These are phyloP conservation scores for Diophrys sp. DNA, from an alignment of 73 alveolate species.

Conservation along the genomic window DNA sequence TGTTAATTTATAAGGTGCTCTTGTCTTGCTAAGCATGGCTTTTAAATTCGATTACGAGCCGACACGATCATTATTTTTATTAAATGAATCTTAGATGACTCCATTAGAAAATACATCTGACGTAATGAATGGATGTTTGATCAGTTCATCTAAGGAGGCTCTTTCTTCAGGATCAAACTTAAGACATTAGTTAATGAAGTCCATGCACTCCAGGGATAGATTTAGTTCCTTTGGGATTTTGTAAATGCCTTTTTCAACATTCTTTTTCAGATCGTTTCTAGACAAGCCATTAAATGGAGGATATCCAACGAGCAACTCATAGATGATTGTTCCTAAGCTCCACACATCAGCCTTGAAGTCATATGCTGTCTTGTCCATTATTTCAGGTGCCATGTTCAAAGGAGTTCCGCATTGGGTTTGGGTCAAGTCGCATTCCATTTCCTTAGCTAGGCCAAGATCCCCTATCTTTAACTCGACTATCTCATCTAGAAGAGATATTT, in stretches of 20 bases:
- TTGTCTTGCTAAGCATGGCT: neutral
- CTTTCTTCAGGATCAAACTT: slow-evolving; percentile 27
- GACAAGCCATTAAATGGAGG: slow-evolving; percentile 42
- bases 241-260: slow-evolving; percentile 19
- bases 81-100: neutral
- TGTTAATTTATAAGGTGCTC: neutral
- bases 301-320: slow-evolving; percentile 44
- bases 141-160: slow-evolving; percentile 14
- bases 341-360: slow-evolving; percentile 60
- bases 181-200: slow-evolving; percentile 31
- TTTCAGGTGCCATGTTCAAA: slow-evolving; percentile 93
- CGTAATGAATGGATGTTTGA: slow-evolving; percentile 40
- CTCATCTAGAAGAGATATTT: slow-evolving; percentile 33
- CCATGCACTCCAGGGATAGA: slow-evolving; percentile 20
- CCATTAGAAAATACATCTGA: neutral
- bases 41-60: neutral
- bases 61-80: neutral
- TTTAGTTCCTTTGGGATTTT: slow-evolving; percentile 29
- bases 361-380: slow-evolving; percentile 60
- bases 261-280: slow-evolving; percentile 8
- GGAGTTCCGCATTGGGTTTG: slow-evolving; percentile 96
- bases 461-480: slow-evolving; percentile 77
- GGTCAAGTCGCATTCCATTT: slow-evolving; percentile 64
- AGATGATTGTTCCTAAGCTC: slow-evolving; percentile 52
- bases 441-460: slow-evolving; percentile 91